Conservation (phyloP, 352 stramenopile species). For the Aphanomyces stellatus region DNA sequence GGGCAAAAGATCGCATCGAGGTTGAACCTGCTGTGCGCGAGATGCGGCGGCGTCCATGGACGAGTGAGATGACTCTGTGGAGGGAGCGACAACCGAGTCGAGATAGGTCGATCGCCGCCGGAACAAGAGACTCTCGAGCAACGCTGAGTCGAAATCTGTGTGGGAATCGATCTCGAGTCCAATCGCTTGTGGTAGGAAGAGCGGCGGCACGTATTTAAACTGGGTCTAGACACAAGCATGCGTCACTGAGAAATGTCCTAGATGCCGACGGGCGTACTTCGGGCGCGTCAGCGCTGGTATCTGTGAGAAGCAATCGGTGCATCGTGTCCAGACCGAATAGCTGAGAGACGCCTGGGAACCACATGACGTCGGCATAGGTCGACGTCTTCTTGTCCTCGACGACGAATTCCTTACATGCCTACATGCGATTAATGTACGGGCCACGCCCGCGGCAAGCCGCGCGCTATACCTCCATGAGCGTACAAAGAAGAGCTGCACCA, state of each 20-base stretch:
- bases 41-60: too few species aligned
- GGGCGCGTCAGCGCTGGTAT: too few species aligned
- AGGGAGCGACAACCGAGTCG: background rate
- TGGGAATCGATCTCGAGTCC: background rate
- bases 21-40: too few species aligned
- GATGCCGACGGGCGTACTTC: too few species aligned
- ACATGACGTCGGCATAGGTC: background rate
- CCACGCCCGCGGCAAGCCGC: background rate
- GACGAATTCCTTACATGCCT: slow-evolving; percentile 13
- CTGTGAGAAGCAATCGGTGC: slow-evolving; percentile 1
- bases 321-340: slow-evolving; percentile 7
- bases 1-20: too few species aligned
- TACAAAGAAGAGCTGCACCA: background rate
- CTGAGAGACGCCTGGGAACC: slow-evolving; percentile 1
- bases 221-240: background rate
- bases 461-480: slow-evolving; percentile 14
- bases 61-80: background rate
- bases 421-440: background rate
- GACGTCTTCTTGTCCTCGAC: background rate
- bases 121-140: slow-evolving; percentile 10
- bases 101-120: background rate
- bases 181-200: slow-evolving; percentile 5
- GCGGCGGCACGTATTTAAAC: slow-evolving; percentile 14
- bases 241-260: too few species aligned
- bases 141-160: background rate